These are phyloP conservation scores for Chlamydomonas schloesseri DNA, from an alignment of 139 green algal species.

Conservation along the genomic window DNA sequence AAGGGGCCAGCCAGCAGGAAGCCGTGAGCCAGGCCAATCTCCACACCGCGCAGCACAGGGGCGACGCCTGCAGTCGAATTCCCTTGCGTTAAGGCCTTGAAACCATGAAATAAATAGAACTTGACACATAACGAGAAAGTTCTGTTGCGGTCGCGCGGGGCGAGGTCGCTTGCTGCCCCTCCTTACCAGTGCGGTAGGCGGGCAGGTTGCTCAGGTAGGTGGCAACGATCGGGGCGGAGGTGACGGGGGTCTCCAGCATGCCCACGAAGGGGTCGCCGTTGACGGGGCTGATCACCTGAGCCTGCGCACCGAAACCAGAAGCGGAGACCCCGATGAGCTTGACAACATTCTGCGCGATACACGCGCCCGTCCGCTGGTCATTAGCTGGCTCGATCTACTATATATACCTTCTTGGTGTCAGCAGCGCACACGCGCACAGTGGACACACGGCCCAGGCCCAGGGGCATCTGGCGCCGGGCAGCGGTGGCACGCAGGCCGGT, in stretches of 20 bases:
- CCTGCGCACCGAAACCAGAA: constrained; percentile 42
- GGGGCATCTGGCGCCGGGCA: constrained; percentile 27
- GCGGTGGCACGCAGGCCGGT: constrained; percentile 13
- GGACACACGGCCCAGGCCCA: constrained; percentile 36
- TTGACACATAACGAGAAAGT: too few species aligned
- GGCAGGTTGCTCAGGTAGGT: constrained; percentile 96
- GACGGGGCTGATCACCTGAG: constrained; percentile 91
- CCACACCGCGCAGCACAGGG: constrained; percentile 94
- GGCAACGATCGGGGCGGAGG: constrained; percentile 91
- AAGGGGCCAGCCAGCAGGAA: constrained; percentile 96
- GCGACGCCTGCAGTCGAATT: constrained; percentile 79
- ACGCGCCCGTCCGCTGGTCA: too few species aligned
- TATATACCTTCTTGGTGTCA: constrained; percentile 34
- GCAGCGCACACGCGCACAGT: constrained; percentile 22
- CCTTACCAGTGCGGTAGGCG: constrained; percentile 90
- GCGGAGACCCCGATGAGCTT: too few species aligned
- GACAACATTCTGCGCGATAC: too few species aligned
- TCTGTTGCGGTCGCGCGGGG: too few species aligned
- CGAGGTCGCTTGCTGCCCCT: too few species aligned
- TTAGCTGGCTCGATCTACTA: too few species aligned
- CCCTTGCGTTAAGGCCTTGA: too few species aligned
- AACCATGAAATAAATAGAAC: too few species aligned
- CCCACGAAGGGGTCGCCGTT: constrained; percentile 98
- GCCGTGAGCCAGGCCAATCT: constrained; percentile 98
- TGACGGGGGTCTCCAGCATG: constrained; percentile 97